phyloP scores from a whole-genome alignment of 2,329 filamentous ascomycete species.

The Tolypocladium tundrense region DNA sequence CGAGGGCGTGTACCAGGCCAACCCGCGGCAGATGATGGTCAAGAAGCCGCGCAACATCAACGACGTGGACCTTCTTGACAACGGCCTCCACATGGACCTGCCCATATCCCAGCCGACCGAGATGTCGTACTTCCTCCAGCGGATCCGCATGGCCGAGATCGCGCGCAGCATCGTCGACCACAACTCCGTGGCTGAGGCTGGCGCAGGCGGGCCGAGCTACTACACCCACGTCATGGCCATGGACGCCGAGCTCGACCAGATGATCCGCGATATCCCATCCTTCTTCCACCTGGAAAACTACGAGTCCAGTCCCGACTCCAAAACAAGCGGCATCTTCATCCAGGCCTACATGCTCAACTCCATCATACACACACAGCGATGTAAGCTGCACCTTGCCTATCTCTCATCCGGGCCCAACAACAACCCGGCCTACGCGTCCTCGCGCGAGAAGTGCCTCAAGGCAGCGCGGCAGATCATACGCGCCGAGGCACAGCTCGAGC shows the following conservation, averaged over 20 bases:
- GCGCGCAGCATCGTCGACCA: not conserved
- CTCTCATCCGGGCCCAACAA: not conserved
- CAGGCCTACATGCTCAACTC: slow-evolving; percentile 1
- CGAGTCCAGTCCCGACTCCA: not conserved
- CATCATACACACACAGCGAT: not conserved
- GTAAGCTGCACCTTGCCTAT: not conserved
- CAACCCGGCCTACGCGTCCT: not conserved
- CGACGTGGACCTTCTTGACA: not conserved
- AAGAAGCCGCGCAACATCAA: slow-evolving; percentile 1
- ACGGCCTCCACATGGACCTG: not conserved
- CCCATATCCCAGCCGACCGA: not conserved
- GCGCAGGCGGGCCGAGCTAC: not conserved
- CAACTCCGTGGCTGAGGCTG: not conserved
- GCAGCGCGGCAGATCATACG: not conserved
- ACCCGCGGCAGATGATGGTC: not conserved
- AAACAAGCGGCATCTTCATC: not conserved
- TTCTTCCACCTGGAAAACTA: not conserved
- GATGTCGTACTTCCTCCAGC: slow-evolving; percentile 1
- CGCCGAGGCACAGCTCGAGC: not conserved
- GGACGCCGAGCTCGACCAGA: not conserved
- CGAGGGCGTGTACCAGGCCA: not conserved
- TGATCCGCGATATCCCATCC: not conserved
- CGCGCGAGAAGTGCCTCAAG: not conserved
- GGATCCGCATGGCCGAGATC: not conserved
- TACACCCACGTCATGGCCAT: not conserved